Percentiles rank a stretch among this genome's conserved stretches.
phyloP scores from a whole-genome alignment of 2,329 filamentous ascomycete species.

The Aspergillus felis region DNA sequence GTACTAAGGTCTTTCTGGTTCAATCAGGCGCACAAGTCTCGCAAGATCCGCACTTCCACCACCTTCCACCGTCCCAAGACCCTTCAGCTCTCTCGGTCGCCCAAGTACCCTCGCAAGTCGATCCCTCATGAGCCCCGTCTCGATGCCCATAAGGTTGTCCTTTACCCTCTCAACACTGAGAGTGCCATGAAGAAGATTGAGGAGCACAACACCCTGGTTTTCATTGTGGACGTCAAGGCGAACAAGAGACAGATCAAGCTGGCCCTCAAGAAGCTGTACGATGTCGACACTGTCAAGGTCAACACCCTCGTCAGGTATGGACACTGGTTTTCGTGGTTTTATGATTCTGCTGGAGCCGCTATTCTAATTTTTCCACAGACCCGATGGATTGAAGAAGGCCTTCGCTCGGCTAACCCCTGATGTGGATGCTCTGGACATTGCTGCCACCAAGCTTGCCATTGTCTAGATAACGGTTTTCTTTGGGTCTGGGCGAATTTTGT shows the following conservation, averaged over 20 bases:
- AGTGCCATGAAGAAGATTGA: slow-evolving; percentile 99
- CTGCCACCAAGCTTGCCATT: slow-evolving; percentile 96
- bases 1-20: slow-evolving; percentile 13
- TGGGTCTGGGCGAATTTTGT: slow-evolving; percentile 44
- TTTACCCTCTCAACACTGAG: slow-evolving; percentile 99
- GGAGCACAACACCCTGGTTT: slow-evolving; percentile 99
- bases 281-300: slow-evolving; percentile 97
- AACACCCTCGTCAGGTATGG: slow-evolving; percentile 94
- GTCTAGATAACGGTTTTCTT: slow-evolving; percentile 63
- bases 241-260: slow-evolving; percentile 99
- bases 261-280: slow-evolving; percentile 98
- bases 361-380: slow-evolving; percentile 49
- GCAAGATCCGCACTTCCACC: slow-evolving; percentile 87
- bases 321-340: slow-evolving; percentile 1
- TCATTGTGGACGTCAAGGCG: slow-evolving; percentile 94
- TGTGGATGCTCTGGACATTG: slow-evolving; percentile 98
- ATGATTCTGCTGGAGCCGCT: background rate
- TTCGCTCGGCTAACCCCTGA: slow-evolving; percentile 93
- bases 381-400: slow-evolving; percentile 98
- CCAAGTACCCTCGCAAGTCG: slow-evolving; percentile 97
- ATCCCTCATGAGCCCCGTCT: slow-evolving; percentile 85
- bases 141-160: slow-evolving; percentile 95
- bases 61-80: slow-evolving; percentile 99
- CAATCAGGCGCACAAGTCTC: slow-evolving; percentile 73
- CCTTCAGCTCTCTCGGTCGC: slow-evolving; percentile 79